Conservation (phyloP, 768 basidiomycete species). For the Kwoniella europaea region DNA sequence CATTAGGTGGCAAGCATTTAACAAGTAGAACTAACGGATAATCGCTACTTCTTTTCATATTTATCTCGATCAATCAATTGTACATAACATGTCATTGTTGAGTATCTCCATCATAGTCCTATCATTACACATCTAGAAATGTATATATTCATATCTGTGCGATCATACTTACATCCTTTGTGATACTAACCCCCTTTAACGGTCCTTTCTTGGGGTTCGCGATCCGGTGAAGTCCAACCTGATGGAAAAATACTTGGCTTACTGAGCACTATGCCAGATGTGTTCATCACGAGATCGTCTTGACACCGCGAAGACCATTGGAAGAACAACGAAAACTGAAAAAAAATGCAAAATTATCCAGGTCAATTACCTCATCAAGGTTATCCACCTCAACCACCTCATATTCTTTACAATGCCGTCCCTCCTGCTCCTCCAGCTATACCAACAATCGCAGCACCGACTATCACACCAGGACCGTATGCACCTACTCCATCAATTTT, state of each 20-base stretch:
- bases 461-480: slow-evolving; percentile 4
- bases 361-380: neutral
- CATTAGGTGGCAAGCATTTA: slow-evolving; percentile 49
- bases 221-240: no score
- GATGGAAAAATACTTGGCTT: neutral
- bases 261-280: neutral
- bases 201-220: neutral
- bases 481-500: slow-evolving; percentile 16
- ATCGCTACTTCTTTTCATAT: neutral
- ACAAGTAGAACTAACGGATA: slow-evolving; percentile 10
- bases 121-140: neutral
- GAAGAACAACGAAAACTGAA: neutral
- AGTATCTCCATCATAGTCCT: neutral
- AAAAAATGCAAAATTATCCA: neutral
- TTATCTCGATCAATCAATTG: neutral
- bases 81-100: neutral
- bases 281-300: no score
- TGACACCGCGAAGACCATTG: no score
- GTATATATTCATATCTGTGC: neutral
- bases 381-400: neutral
- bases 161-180: neutral
- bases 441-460: slow-evolving; percentile 7
- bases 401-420: neutral
- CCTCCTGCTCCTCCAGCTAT: slow-evolving; percentile 8
- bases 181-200: slow-evolving; percentile 4